phyloP scores from a whole-genome alignment of 768 basidiomycete species.

The Crepidotus variabilis region DNA sequence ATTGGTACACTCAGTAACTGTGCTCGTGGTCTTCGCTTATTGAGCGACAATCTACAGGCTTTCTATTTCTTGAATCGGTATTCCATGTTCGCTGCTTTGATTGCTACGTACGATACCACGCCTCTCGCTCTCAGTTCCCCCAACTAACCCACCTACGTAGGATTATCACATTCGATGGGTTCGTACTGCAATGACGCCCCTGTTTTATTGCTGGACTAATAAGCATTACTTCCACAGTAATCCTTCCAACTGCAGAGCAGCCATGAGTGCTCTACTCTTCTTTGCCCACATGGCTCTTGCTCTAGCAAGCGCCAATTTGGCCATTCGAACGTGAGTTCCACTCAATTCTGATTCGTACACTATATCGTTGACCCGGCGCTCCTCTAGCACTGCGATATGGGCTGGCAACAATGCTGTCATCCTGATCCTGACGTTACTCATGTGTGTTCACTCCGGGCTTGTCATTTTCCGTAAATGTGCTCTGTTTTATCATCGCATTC shows the following conservation, averaged over 20 bases:
- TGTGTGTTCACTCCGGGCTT: background rate
- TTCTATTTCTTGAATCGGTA: background rate
- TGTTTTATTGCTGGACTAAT: too few species aligned
- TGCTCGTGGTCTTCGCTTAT: background rate
- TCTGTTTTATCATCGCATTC: background rate
- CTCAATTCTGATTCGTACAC: background rate
- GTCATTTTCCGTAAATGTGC: background rate
- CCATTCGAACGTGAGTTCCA: background rate
- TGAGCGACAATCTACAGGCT: background rate
- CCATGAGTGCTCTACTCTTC: background rate
- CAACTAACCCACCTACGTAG: background rate
- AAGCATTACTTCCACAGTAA: too few species aligned
- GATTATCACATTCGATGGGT: background rate
- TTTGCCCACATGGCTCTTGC: background rate
- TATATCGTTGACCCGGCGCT: background rate
- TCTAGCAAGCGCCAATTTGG: background rate
- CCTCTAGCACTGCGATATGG: background rate
- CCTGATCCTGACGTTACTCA: background rate
- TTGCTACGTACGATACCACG: background rate
- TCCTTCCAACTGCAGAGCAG: background rate
- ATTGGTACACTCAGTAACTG: background rate
- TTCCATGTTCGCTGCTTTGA: background rate
- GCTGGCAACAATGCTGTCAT: background rate
- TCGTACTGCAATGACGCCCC: background rate
- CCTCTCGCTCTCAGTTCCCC: background rate